Percentiles rank a stretch among this genome's conserved stretches.
Evolutionary conservation across 2,329 filamentous ascomycete genomes (phyloP).

Genomic region (Claviceps africana): DNA sequence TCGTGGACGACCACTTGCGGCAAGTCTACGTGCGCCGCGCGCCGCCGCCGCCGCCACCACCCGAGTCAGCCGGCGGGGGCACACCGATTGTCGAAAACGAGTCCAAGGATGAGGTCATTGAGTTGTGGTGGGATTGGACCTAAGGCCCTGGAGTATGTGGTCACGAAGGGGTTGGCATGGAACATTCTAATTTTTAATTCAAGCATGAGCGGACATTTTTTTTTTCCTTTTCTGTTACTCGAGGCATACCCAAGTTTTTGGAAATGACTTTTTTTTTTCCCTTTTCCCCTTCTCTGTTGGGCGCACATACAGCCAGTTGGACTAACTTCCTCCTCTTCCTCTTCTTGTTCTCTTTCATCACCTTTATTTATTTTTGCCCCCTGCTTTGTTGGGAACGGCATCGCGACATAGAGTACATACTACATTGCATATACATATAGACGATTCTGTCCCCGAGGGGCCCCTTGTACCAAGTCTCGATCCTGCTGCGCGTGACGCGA

Average conservation of each 20-base stretch:
- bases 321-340: not conserved
- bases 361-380: no score
- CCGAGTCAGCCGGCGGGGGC: not conserved
- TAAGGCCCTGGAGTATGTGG: not conserved
- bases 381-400: no score
- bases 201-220: not conserved
- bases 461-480: no score
- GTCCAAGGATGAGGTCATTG: conserved; percentile 30
- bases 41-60: not conserved
- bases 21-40: conserved; percentile 41
- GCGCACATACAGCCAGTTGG: not conserved
- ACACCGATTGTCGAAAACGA: conserved; percentile 18
- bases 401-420: not conserved
- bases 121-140: conserved; percentile 30
- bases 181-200: not conserved
- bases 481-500: not conserved
- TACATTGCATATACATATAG: no score
- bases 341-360: not conserved
- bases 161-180: not conserved
- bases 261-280: not conserved
- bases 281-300: not conserved
- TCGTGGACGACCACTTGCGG: conserved; percentile 29
- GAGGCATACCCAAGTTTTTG: not conserved
- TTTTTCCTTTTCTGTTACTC: not conserved
- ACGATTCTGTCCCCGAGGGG: no score